Conservation (phyloP, 2,329 filamentous ascomycete genomes). For the Hypoxylon rubiginosum region DNA sequence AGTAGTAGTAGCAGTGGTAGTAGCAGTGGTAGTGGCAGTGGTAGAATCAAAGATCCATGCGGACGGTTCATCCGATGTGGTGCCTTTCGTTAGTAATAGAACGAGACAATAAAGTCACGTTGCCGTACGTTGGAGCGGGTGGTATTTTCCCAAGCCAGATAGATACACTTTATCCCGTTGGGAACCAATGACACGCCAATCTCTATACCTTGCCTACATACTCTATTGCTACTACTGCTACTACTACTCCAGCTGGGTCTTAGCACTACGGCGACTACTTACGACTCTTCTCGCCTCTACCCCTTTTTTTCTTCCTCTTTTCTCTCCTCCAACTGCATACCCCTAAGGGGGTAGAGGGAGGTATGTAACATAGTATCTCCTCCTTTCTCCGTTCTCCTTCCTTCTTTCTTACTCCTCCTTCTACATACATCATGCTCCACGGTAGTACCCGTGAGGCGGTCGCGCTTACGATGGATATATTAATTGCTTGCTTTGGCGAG, state of each 20-base stretch:
- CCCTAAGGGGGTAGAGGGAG: not conserved
- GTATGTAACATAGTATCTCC: not conserved
- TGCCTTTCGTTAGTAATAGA: no score
- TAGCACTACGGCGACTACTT: not conserved
- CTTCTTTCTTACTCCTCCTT: no score
- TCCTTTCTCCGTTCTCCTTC: not conserved
- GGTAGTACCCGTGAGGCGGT: not conserved
- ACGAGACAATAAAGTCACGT: conserved; percentile 20
- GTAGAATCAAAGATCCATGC: no score
- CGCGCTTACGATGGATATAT: not conserved
- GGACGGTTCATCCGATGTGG: no score
- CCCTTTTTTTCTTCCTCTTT: not conserved
- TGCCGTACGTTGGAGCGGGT: conserved; percentile 32
- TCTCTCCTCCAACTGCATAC: conserved; percentile 1
- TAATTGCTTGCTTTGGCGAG: not conserved
- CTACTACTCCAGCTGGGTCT: not conserved
- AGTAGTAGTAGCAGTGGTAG: no score
- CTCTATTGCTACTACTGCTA: not conserved
- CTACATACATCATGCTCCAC: not conserved
- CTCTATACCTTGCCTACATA: not conserved
- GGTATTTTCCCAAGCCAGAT: not conserved
- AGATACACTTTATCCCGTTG: not conserved
- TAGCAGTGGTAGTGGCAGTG: no score
- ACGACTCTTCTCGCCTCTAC: not conserved
- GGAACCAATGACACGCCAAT: conserved; percentile 18